Evolutionary conservation across 495 filamentous ascomycete genomes (phyloP).

Genomic region (Trichocladium antarcticum): DNA sequence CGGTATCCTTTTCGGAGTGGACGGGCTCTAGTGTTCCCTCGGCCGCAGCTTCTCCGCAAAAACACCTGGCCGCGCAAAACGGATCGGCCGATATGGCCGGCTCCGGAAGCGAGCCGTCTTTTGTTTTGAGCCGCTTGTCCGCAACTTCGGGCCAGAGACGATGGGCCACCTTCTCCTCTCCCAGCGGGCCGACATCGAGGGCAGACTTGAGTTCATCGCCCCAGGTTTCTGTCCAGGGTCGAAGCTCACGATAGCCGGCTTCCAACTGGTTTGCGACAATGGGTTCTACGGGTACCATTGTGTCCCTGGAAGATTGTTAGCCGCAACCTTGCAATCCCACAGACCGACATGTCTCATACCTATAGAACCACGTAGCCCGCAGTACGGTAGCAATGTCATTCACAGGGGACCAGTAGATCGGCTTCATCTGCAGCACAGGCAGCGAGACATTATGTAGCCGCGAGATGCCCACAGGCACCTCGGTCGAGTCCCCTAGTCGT

Average conservation of each 20-base stretch:
- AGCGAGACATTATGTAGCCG: slow-evolving; percentile 53
- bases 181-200: slow-evolving; percentile 76
- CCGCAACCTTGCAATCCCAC: not conserved
- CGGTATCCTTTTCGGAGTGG: slow-evolving; percentile 29
- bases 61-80: slow-evolving; percentile 44
- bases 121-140: slow-evolving; percentile 29
- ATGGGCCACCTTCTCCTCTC: slow-evolving; percentile 82
- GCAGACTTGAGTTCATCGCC: slow-evolving; percentile 84
- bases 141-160: slow-evolving; percentile 59
- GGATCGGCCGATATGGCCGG: slow-evolving; percentile 43
- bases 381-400: slow-evolving; percentile 76
- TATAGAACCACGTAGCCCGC: slow-evolving; percentile 92
- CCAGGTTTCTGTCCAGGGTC: slow-evolving; percentile 89
- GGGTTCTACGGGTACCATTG: slow-evolving; percentile 80
- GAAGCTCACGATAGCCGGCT: slow-evolving; percentile 71
- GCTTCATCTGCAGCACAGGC: slow-evolving; percentile 68
- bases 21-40: slow-evolving; percentile 38
- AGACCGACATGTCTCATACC: slow-evolving; percentile 3
- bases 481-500: slow-evolving; percentile 23
- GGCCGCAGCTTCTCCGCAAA: slow-evolving; percentile 44
- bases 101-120: slow-evolving; percentile 26
- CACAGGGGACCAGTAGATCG: slow-evolving; percentile 96
- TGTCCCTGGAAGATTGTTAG: slow-evolving; percentile 44
- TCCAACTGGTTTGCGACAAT: slow-evolving; percentile 89
- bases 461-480: slow-evolving; percentile 66